Conservation (phyloP, 2,329 filamentous ascomycete genomes). For the Fusarium mundagurra region DNA sequence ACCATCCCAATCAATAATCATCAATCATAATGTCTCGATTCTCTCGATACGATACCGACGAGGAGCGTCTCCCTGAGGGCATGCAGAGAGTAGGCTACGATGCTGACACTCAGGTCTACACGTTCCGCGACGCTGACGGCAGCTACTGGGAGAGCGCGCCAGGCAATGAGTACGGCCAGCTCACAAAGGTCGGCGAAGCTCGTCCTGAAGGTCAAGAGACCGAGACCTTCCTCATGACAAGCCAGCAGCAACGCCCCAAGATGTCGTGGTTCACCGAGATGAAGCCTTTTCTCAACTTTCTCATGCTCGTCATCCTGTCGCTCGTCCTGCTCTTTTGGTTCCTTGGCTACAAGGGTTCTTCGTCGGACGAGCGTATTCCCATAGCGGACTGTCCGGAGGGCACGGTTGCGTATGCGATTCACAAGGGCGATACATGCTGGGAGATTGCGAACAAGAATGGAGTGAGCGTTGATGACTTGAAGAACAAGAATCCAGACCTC, state of each 20-base stretch:
- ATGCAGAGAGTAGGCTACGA: conserved; percentile 67
- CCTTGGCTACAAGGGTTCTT: conserved; percentile 48
- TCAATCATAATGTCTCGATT: conserved; percentile 52
- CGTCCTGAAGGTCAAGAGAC: conserved; percentile 42
- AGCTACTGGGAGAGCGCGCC: conserved; percentile 61
- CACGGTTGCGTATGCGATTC: conserved; percentile 51
- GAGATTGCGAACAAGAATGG: conserved; percentile 56
- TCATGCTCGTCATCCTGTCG: conserved; percentile 61
- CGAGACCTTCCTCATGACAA: conserved; percentile 46
- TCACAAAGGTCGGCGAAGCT: conserved; percentile 52
- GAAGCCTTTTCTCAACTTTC: conserved; percentile 68
- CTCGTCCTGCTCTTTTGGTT: conserved; percentile 62
- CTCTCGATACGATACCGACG: conserved; percentile 57
- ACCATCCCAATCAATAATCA: background rate
- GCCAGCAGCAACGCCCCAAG: conserved; percentile 33
- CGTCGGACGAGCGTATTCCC: conserved; percentile 23
- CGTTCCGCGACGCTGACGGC: conserved; percentile 60
- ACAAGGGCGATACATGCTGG: conserved; percentile 63
- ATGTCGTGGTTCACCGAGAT: conserved; percentile 62
- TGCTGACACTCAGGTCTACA: conserved; percentile 63
- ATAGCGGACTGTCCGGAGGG: conserved; percentile 45
- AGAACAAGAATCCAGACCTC: conserved; percentile 56
- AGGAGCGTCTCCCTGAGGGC: conserved; percentile 63
- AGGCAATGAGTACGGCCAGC: conserved; percentile 59
- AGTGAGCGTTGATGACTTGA: conserved; percentile 57